phyloP scores from a whole-genome alignment of 192 early-diverging fungal genomes.

The Glomus cerebriforme region DNA sequence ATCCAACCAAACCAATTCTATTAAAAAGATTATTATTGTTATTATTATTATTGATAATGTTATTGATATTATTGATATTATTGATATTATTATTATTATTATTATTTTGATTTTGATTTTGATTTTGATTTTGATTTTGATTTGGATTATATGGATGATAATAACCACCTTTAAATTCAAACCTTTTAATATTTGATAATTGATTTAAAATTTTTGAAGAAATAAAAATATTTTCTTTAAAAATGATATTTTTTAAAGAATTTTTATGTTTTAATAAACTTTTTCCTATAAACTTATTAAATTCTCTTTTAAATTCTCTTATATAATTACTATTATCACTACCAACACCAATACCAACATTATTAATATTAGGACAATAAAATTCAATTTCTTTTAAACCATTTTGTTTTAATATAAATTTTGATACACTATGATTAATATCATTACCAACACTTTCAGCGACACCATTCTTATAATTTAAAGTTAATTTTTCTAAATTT shows the following conservation, averaged over 20 bases:
- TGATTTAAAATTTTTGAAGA: not conserved
- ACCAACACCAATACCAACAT: not conserved
- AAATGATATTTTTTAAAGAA: not conserved
- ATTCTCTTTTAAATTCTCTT: not conserved
- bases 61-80: too few species aligned
- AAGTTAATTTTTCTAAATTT: not conserved
- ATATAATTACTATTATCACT: not conserved
- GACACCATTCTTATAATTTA: not conserved
- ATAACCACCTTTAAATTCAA: not conserved
- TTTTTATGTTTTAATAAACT: not conserved
- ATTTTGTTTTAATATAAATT: not conserved
- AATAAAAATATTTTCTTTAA: not conserved
- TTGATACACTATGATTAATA: not conserved
- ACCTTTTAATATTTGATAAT: not conserved
- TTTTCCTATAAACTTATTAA: not conserved
- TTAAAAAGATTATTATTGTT: too few species aligned
- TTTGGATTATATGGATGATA: not conserved
- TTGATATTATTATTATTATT: too few species aligned
- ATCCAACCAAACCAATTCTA: not conserved
- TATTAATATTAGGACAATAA: not conserved
- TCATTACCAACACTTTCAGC: not conserved
- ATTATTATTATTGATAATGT: too few species aligned
- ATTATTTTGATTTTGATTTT: too few species aligned
- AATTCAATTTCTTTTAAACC: not conserved
- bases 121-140: too few species aligned